phyloP scores from a whole-genome alignment of 1,284 basidiomycete species.

The Xanthoconium separans region DNA sequence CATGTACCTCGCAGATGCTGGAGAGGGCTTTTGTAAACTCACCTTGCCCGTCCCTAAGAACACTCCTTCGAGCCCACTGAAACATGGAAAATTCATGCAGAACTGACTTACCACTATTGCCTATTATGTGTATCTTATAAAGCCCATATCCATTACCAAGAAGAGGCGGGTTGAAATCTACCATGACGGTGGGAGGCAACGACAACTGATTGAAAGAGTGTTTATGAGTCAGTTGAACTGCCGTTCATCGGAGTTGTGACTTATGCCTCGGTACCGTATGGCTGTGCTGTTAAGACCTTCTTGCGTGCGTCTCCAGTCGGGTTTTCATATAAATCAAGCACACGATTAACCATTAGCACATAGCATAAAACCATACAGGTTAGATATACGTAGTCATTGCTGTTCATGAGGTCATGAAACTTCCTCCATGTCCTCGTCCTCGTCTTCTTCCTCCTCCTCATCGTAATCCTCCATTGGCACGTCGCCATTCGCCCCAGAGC shows the following conservation, averaged over 20 bases:
- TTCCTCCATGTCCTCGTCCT: slow-evolving; percentile 53
- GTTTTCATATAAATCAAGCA: no score
- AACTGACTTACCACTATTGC: slow-evolving; percentile 49
- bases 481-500: slow-evolving; percentile 29
- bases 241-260: no score
- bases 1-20: not conserved
- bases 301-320: no score
- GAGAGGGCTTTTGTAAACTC: slow-evolving; percentile 10
- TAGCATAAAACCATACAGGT: no score
- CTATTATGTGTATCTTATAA: slow-evolving; percentile 50
- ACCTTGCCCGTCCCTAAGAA: slow-evolving; percentile 47
- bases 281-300: no score
- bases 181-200: slow-evolving; percentile 12
- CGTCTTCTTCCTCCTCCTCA: slow-evolving; percentile 37
- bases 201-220: no score
- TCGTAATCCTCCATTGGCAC: slow-evolving; percentile 44
- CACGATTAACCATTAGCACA: no score
- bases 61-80: not conserved
- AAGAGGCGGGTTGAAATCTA: slow-evolving; percentile 35
- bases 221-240: no score
- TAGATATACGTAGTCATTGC: not conserved
- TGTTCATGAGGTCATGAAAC: slow-evolving; percentile 36
- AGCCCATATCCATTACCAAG: slow-evolving; percentile 47
- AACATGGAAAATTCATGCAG: not conserved
- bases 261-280: no score